Evolutionary conservation across 345 rosid species (phyloP), one percentile per base, ranked within the genome.

Genomic region (Eucalyptus cloeziana): DNA sequence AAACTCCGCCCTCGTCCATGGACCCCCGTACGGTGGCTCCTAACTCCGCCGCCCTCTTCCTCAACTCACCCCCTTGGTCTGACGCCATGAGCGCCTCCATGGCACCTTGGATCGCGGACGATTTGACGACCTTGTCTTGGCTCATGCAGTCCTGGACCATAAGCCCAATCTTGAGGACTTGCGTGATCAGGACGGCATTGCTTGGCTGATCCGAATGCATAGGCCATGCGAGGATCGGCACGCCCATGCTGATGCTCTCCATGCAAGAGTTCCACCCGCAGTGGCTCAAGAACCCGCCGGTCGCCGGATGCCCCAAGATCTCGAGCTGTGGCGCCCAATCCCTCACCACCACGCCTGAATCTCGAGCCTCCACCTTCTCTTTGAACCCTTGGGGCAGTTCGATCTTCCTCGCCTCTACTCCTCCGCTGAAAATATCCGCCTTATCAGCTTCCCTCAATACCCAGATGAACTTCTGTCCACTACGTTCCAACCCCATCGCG

Each of bases 211-310:
- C 97, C 3, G 95, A 95, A 76, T 94, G 96, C 94, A 94, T 92
- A 3, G 96, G 96, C 95, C 95, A 95, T 21, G 95, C 95, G 15
- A 90, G 95, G 2, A 94, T 91, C 1, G 97, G 97, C 9, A 94
- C 95, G 50, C 95, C 97, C 96, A 92, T 92, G 69, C 89, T 93
- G 8, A 94, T 93, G 85, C 97, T 95, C 87, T 95, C 96, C 95
- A 95, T 91, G 91, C 96, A 93, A 14, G 97, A 95, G 86, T 95
- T 95, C 97, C 97, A 95, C 24, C 96, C 97, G 52, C 97, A 95
- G 40, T 95, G 96, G 89, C 95, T 94, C 88, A 95, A 88, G 80
- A 95, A 94, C 16, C 96, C 95, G 4, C 97, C 95, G 1, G 90
- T 91, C 33, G 94, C 89, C 3, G 51, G 86, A 86, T 95, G 96